Evolutionary conservation across 257 asterid genomes (phyloP), one percentile per base, ranked within the genome.

Genomic region (Primulina huaijiensis): DNA sequence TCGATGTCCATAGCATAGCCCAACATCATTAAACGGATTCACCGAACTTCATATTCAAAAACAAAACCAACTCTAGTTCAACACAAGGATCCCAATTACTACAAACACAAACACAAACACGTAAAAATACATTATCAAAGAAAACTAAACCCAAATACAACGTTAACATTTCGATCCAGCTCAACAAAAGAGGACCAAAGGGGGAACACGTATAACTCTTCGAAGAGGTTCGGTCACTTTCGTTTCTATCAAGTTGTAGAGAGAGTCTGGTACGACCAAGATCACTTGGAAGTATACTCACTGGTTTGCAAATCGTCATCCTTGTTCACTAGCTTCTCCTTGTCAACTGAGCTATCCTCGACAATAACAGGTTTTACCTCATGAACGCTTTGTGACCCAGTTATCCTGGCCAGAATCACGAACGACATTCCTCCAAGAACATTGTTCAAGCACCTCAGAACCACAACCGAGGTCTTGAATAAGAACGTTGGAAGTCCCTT

Each of bases 391-490:
- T 89, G 98, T 3, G 96, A 86, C 35, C 98, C 98, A 0, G 98
- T 90, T 64, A 92, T 43, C 87, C 96, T 85, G 12, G 98, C 98
- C 83, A 92, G 76, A 7, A 85, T 57, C 56, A 92, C 98, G 61
- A 92, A 92, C 2, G 97, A 78, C 92, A 90, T 78, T 33, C 98
- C 98, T 14, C 98, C 98, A 21, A 90, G 87, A 17, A 90, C 81
- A 74, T 92, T 92, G 60, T 90, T 90, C 80, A 92, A 53, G 83
- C 97, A 90, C 71, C 98, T 83, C 85, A 92, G 67, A 34, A 82
- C 79, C 38, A 92, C 87, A 2, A 92, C 97, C 0, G 95, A 88
- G 38, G 82, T 72, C 83, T 92, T 92, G 73, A 92, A 92, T 11
- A 85, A 65, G 20, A 82, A 38, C 0, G 97, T 89, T 1, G 91